Conservation (phyloP, 768 basidiomycete species). For the Neoboletus subvelutipes region DNA sequence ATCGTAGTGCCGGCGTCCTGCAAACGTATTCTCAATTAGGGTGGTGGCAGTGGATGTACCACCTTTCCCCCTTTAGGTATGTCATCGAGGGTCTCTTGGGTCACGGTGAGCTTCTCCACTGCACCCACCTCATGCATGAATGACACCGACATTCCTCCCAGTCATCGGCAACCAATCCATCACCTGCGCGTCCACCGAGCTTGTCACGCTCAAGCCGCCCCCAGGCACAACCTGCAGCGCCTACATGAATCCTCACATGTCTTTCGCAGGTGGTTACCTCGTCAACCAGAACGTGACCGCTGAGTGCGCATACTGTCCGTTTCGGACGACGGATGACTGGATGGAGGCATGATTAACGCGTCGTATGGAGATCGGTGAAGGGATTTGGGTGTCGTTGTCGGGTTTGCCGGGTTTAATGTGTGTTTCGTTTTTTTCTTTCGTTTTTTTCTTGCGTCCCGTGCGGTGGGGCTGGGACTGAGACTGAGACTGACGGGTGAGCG, state of each 20-base stretch:
- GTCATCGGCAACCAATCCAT: conserved; percentile 44
- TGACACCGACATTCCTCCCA: conserved; percentile 8
- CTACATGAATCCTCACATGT: conserved; percentile 53
- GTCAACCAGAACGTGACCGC: conserved; percentile 50
- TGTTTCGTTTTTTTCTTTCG: not conserved
- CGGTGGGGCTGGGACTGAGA: not conserved
- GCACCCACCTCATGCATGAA: not conserved
- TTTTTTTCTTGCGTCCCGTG: not conserved
- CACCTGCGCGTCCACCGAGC: conserved; percentile 52
- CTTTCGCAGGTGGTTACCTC: conserved; percentile 53
- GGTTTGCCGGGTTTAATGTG: not conserved
- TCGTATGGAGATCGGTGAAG: not conserved
- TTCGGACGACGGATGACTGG: conserved; percentile 45
- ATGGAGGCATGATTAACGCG: conserved; percentile 5
- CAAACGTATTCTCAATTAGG: conserved; percentile 36
- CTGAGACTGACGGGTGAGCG: not conserved
- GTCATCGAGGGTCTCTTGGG: conserved; percentile 41
- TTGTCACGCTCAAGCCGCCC: conserved; percentile 52
- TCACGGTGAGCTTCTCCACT: not conserved
- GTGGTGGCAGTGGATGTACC: conserved; percentile 38
- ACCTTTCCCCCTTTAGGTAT: conserved; percentile 45
- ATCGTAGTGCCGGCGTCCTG: conserved; percentile 11
- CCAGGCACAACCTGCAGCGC: conserved; percentile 49
- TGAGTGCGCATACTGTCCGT: conserved; percentile 58
- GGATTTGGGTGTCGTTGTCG: too few species aligned